These are phyloP conservation scores for Spathaspora hagerdaliae DNA, from an alignment of 805 yeast species.

Conservation along the genomic window DNA sequence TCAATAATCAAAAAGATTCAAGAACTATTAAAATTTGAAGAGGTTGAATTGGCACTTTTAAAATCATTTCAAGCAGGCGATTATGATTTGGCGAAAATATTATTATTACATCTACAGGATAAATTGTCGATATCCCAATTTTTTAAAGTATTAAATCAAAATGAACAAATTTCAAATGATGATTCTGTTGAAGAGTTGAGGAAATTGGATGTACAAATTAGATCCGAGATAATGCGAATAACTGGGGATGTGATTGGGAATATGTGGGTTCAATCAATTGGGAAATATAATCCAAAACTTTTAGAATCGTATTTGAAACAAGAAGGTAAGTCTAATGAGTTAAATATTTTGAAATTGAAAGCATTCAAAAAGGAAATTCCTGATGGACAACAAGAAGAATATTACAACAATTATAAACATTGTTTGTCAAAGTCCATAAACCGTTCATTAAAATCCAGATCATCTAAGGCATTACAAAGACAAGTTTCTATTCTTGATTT, in stretches of 20 bases:
- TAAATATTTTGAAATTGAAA: constrained; percentile 15
- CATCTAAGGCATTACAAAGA: constrained; percentile 17
- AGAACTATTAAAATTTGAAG: constrained; percentile 66
- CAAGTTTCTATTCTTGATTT: constrained; percentile 32
- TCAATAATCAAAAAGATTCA: constrained; percentile 52
- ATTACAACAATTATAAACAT: constrained; percentile 20
- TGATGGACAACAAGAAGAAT: constrained; percentile 10
- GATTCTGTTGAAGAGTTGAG: constrained; percentile 24
- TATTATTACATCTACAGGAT: constrained; percentile 51
- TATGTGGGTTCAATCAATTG: constrained; percentile 33
- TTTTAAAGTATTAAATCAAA: constrained; percentile 57
- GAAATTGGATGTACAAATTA: constrained; percentile 10
- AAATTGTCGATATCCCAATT: constrained; percentile 63
- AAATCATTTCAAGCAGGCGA: constrained; percentile 62
- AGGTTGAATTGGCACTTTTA: constrained; percentile 61
- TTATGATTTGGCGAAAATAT: constrained; percentile 55
- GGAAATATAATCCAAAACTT: constrained; percentile 16
- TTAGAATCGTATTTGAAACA: constrained; percentile 27
- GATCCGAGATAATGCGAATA: constrained; percentile 22
- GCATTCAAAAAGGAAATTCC: constrained; percentile 12
- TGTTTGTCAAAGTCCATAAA: constrained; percentile 18
- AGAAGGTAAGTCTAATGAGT: constrained; percentile 24
- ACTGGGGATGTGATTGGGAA: constrained; percentile 36
- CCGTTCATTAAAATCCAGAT: constrained; percentile 17
- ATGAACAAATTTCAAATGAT: constrained; percentile 29